A percentile compares a stretch with the other conserved stretches of the same genome.
These are phyloP conservation scores for Oryza longistaminata DNA, from an alignment of 176 grass and related monocot genomes.

Conservation along the genomic window DNA sequence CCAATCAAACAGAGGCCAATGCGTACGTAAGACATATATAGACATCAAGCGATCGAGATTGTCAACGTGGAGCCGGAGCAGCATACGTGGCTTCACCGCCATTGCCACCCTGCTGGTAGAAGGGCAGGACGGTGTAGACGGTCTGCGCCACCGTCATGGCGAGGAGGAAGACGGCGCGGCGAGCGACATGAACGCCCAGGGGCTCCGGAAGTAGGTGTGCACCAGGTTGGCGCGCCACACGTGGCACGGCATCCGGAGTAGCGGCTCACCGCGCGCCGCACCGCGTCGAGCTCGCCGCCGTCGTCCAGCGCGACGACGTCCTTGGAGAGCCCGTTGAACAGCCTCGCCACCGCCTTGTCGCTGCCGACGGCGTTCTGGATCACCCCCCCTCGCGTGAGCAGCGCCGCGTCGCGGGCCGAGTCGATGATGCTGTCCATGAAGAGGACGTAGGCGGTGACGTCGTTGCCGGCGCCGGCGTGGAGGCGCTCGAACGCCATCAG, in stretches of 20 bases:
- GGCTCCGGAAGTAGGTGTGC: conserved; percentile 37
- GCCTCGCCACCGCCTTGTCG: conserved; percentile 30
- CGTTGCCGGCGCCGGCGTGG: conserved; percentile 46
- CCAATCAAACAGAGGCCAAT: no score
- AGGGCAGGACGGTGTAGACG: conserved; percentile 15
- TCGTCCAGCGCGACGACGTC: not conserved
- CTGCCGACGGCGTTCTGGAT: conserved; percentile 32
- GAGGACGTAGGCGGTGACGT: conserved; percentile 55
- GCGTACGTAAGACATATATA: no score
- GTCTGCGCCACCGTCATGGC: conserved; percentile 37
- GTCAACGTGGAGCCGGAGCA: not conserved
- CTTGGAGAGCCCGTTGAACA: conserved; percentile 33
- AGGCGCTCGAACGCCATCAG: conserved; percentile 66
- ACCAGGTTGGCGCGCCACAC: conserved; percentile 25
- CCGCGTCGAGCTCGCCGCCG: not conserved
- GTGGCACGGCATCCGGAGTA: conserved; percentile 29
- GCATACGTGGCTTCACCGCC: not conserved
- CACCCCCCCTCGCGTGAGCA: conserved; percentile 38
- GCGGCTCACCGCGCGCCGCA: not conserved
- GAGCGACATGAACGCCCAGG: conserved; percentile 33
- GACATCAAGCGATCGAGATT: no score
- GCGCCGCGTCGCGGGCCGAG: conserved; percentile 45
- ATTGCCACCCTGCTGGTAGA: not conserved
- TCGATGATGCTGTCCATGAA: conserved; percentile 71
- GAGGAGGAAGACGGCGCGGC: conserved; percentile 28